Base-by-base conservation (phyloP, 1,139 yeast species). In the Kluyveromyces sp. region DNA sequence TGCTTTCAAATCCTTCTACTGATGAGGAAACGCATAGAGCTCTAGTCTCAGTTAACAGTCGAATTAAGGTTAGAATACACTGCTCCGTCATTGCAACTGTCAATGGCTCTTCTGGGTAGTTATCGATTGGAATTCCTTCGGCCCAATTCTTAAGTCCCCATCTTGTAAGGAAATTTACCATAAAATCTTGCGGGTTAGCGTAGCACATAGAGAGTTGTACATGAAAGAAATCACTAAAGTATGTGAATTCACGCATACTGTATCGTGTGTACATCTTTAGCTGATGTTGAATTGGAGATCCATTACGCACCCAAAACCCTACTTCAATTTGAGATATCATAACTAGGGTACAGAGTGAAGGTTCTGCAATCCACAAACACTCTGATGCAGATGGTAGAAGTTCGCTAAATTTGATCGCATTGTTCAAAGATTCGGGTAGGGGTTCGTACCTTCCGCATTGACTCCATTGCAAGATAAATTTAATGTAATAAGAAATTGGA, bases 231-330 rank as follows among this genome's bases (percentile, higher is more conserved):
- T 90, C 97, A 53, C 95, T 74, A 58, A 80, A 71, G 60, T 75
- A 88, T 0, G 96, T 95, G 52, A 79, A 78, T 53, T 92, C 97
- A 46, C 97, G 71, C 42, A 90, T 73, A 5, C 89, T 86, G n/a
- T 89, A 77, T 50, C 79, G 83, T 38, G 86, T 77, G 62, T 92
- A 92, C 52, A 89, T 79, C 54, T 81, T 83, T 54, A 85, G 73
- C 59, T 92, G 97, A 33, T 82, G 81, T 44, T 85, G 74, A 8
- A 88, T 80, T 39, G 92, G 83, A 51, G 79, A 75, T 0, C 90
- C 90, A 61, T 92, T 92, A 61, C 97, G 76, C 3, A 92, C 87
- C 97, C 97, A 92, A 51, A 83, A 77, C 0, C 96, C 95, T 2
- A 78, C 74, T 41, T 79, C 78, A 15, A 89, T 79, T 61, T 92